Conservation (phyloP, 371 early-diverging fungal genomes). For the Syncephalastrum sp. region DNA sequence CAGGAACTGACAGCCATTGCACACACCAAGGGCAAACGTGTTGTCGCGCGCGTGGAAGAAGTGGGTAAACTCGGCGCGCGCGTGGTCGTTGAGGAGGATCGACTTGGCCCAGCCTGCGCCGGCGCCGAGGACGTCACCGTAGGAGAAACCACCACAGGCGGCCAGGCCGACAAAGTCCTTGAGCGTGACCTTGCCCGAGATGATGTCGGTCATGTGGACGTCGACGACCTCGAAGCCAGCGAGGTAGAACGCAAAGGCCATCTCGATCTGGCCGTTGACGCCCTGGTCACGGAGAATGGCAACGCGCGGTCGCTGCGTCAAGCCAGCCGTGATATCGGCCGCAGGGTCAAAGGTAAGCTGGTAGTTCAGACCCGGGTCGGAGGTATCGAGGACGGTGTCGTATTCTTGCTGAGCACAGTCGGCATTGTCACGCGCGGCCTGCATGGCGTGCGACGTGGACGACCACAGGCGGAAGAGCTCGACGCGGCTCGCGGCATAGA, state of each 20-base stretch:
- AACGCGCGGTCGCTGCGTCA: conserved; percentile 69
- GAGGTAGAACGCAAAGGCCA: conserved; percentile 90
- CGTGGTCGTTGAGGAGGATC: conserved; percentile 69
- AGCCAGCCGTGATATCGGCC: conserved; percentile 35
- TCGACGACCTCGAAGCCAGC: conserved; percentile 93
- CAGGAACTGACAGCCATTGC: conserved; percentile 98
- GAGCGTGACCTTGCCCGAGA: conserved; percentile 69
- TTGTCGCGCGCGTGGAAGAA: conserved; percentile 82
- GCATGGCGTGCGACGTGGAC: conserved; percentile 90
- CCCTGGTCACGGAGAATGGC: conserved; percentile 97
- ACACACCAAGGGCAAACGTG: conserved; percentile 94
- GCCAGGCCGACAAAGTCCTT: conserved; percentile 84
- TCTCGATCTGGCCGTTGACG: conserved; percentile 92
- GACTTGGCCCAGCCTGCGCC: conserved; percentile 97
- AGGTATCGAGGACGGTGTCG: conserved; percentile 61
- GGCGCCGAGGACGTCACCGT: conserved; percentile 97
- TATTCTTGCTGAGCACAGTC: conserved; percentile 84
- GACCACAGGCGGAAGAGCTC: conserved; percentile 82
- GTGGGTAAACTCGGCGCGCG: conserved; percentile 70
- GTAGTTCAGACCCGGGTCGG: conserved; percentile 78
- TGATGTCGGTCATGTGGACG: conserved; percentile 96
- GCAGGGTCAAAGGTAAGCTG: conserved; percentile 77
- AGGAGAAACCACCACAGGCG: conserved; percentile 96
- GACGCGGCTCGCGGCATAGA: conserved; percentile 55
- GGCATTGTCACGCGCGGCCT: conserved; percentile 88